Base-by-base conservation (phyloP, 177 flowering plant species). In the Vitis hybrid region DNA sequence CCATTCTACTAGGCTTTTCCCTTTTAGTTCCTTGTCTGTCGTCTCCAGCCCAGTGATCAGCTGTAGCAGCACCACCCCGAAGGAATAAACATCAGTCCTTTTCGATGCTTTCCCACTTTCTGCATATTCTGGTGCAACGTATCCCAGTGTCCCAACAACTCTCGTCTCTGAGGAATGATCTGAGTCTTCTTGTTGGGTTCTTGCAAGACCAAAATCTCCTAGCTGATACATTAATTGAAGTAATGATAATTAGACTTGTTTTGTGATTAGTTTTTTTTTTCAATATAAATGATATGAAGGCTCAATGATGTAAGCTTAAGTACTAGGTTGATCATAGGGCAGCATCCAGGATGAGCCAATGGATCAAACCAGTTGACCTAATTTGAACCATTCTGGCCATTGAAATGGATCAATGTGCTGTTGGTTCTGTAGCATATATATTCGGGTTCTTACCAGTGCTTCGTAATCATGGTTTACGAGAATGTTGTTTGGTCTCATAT, bases 51-150 rank as follows among this genome's bases (percentile, higher is more conserved):
- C 93, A 9, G 87, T 91, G 69, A 89, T 85, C 18, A 91, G 79
- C 76, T 89, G 84, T 12, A 91, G 58, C 40, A 91, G 84, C 32
- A 91, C 89, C 49, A 89, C 85, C n/a, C 95, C 93, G 74, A 87
- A 90, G 60, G 95, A 79, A 68, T 85, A 90, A 58, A 90, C 93
- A 72, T 91, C 90, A 17, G 91, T 83, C 81, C 86, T 89, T 13
- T 84, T 82, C 8, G 88, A 82, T 62, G 81, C 86, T 77, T 78
- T 85, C 56, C 90, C 91, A 69, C 70, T 82, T 77, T 84, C 89
- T 63, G 87, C 91, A 81, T 87, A 90, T 81, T 90, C 93, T 54
- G 95, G 95, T 70, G 90, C 91, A 67, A 90, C 65, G 71, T 88
- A 87, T 52, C 92, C 91, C 5, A 87, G 72, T 18, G 90, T 86